A percentile compares a stretch with the other conserved stretches of the same genome.
Evolutionary conservation across 495 filamentous ascomycete species (phyloP).

Genomic region (Xylaria scruposa): DNA sequence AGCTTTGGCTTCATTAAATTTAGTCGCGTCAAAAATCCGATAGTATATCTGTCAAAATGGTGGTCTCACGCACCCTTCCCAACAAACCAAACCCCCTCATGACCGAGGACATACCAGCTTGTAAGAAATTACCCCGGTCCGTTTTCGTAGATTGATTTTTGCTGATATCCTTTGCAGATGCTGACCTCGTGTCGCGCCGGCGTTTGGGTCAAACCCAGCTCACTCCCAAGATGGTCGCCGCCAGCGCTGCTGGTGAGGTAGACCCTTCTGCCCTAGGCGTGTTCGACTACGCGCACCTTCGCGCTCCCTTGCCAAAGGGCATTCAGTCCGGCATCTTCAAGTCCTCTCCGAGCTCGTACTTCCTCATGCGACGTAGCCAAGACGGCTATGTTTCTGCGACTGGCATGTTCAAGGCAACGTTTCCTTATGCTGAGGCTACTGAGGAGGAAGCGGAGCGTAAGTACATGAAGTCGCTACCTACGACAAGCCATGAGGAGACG

Average conservation of each 20-base stretch:
- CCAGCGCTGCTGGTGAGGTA: slow-evolving; percentile 67
- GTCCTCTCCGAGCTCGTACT: slow-evolving; percentile 86
- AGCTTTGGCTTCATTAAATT: slow-evolving; percentile 24
- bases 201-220: slow-evolving; percentile 92
- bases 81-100: slow-evolving; percentile 78
- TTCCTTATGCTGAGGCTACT: slow-evolving; percentile 83
- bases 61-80: slow-evolving; percentile 66
- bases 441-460: slow-evolving; percentile 89
- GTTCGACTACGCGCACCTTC: slow-evolving; percentile 95
- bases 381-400: slow-evolving; percentile 96
- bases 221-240: slow-evolving; percentile 73
- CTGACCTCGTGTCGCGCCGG: slow-evolving; percentile 81
- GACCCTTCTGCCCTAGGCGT: slow-evolving; percentile 75
- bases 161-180: slow-evolving; percentile 64
- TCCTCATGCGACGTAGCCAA: slow-evolving; percentile 94
- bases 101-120: slow-evolving; percentile 71
- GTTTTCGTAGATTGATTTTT: background rate
- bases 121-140: slow-evolving; percentile 41
- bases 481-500: slow-evolving; percentile 87
- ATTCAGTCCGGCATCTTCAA: slow-evolving; percentile 92
- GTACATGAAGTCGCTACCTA: slow-evolving; percentile 78
- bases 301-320: slow-evolving; percentile 86
- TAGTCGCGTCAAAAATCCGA: slow-evolving; percentile 37
- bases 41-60: slow-evolving; percentile 56
- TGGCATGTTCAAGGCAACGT: slow-evolving; percentile 99